Evolutionary conservation across 306 rosid genomes (phyloP).

Genomic region (Cicer pinnatifidum): DNA sequence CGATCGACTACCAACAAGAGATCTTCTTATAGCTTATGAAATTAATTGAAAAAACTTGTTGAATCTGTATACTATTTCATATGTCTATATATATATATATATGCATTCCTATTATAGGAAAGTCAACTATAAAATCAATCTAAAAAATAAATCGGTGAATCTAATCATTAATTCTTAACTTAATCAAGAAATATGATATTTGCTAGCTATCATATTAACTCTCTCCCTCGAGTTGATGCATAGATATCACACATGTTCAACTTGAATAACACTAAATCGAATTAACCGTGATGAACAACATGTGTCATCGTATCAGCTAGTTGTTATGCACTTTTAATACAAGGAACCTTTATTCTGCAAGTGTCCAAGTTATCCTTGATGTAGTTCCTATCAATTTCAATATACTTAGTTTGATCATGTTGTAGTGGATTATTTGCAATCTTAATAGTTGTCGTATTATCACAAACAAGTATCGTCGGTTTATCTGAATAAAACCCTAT

Average conservation of each 20-base stretch:
- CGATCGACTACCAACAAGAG: too few species aligned
- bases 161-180: too few species aligned
- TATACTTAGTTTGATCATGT: slow-evolving; percentile 17
- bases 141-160: too few species aligned
- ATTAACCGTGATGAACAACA: not conserved
- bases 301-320: slow-evolving; percentile 18
- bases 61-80: too few species aligned
- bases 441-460: not conserved
- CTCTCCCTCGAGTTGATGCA: slow-evolving; percentile 28
- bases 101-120: not conserved
- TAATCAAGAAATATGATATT: not conserved
- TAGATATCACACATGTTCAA: not conserved
- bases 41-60: too few species aligned
- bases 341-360: not conserved
- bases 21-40: too few species aligned
- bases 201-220: not conserved
- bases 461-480: slow-evolving; percentile 2
- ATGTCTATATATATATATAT: too few species aligned
- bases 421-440: slow-evolving; percentile 3
- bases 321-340: not conserved
- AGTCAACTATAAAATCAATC: not conserved
- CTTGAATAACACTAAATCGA: slow-evolving; percentile 20
- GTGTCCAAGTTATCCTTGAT: not conserved
- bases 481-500: not conserved
- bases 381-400: not conserved